These are phyloP conservation scores for Apiospora koreana DNA, from an alignment of 2,329 filamentous ascomycete genomes.

Conservation along the genomic window DNA sequence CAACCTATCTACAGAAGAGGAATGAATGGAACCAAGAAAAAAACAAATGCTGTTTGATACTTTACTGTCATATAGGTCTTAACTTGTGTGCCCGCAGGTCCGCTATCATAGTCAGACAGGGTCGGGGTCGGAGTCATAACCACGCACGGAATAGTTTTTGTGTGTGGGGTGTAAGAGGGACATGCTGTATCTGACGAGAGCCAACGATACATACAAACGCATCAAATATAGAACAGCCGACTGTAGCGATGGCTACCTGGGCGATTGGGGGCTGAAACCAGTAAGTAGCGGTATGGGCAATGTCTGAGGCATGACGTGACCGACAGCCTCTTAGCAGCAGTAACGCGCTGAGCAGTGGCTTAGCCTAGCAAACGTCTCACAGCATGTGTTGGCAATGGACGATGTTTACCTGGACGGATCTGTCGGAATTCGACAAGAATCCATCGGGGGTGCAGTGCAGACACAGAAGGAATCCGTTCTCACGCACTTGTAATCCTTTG, in stretches of 20 bases:
- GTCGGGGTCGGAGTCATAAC: neutral
- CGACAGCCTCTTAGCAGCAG: neutral
- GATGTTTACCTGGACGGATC: neutral
- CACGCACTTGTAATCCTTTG: neutral
- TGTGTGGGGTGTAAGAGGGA: neutral
- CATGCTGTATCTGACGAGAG: neutral
- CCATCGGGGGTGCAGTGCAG: neutral
- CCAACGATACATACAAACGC: neutral
- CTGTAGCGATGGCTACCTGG: neutral
- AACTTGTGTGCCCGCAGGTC: neutral
- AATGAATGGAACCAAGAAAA: neutral
- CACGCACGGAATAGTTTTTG: neutral
- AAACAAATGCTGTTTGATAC: neutral
- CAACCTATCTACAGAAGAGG: neutral
- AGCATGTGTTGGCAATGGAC: neutral
- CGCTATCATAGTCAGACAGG: neutral
- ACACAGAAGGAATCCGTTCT: neutral
- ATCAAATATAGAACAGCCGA: neutral
- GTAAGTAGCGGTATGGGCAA: neutral
- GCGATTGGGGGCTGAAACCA: neutral
- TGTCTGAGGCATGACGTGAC: constrained; percentile 5
- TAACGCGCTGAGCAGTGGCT: neutral
- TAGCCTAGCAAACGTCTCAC: constrained; percentile 7
- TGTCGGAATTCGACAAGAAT: neutral
- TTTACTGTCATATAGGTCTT: neutral